Percentiles rank a stretch among this genome's conserved stretches.
phyloP scores from a whole-genome alignment of 768 basidiomycete species.

The Calocybe indica region DNA sequence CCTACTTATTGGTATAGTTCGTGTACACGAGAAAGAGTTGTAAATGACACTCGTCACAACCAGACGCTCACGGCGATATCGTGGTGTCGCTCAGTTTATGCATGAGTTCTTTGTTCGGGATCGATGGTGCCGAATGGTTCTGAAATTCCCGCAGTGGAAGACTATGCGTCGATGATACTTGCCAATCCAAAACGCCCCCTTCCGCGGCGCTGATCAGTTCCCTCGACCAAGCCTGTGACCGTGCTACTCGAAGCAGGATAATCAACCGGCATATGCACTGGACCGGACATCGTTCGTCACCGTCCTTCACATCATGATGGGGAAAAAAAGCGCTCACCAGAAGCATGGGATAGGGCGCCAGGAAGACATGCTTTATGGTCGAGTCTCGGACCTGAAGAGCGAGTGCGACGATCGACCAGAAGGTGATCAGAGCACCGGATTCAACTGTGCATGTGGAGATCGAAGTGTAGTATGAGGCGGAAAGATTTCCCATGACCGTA shows the following conservation, averaged over 20 bases:
- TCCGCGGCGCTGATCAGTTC: slow-evolving; percentile 13
- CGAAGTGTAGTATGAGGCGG: slow-evolving; percentile 32
- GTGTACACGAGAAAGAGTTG: too few relatives aligned
- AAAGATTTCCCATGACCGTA: slow-evolving; percentile 26
- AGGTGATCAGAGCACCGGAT: slow-evolving; percentile 30
- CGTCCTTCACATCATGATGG: not conserved
- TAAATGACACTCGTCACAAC: too few relatives aligned
- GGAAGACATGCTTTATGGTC: slow-evolving; percentile 24
- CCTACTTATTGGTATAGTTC: too few relatives aligned
- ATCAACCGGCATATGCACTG: slow-evolving; percentile 15
- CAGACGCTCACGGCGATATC: not conserved
- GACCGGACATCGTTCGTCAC: not conserved
- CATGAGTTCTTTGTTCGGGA: not conserved
- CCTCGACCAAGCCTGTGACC: slow-evolving; percentile 17
- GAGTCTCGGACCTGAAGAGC: slow-evolving; percentile 15
- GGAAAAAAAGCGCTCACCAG: slow-evolving; percentile 17
- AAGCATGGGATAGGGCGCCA: slow-evolving; percentile 23
- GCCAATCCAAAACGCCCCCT: slow-evolving; percentile 15
- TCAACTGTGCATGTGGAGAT: slow-evolving; percentile 30
- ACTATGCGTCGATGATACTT: slow-evolving; percentile 15
- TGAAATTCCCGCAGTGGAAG: slow-evolving; percentile 12
- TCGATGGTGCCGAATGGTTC: slow-evolving; percentile 3
- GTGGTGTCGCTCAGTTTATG: not conserved
- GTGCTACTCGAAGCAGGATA: slow-evolving; percentile 15
- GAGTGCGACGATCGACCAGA: slow-evolving; percentile 26